These are phyloP conservation scores for Brassica rapa DNA, from an alignment of 345 rosid genomes.

Conservation along the genomic window DNA sequence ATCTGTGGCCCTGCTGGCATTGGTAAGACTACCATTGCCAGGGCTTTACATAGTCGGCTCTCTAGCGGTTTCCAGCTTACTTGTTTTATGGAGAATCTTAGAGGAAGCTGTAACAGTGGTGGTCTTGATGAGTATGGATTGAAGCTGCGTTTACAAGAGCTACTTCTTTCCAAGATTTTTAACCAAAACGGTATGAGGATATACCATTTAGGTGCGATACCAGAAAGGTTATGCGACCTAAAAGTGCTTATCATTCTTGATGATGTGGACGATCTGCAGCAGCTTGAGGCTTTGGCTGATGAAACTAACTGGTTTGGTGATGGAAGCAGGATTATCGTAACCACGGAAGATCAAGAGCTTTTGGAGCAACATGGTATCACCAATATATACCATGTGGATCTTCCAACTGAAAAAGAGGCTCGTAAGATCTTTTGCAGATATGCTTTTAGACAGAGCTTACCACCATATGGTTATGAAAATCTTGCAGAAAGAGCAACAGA, in stretches of 20 bases:
- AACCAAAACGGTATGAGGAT: neutral
- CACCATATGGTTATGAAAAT: neutral
- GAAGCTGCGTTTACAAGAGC: neutral
- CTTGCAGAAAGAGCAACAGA: neutral
- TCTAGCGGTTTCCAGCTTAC: neutral
- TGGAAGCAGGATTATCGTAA: neutral
- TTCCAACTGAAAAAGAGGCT: neutral
- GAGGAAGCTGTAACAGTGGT: neutral
- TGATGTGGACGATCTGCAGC: neutral
- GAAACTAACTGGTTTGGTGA: neutral
- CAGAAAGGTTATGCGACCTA: neutral
- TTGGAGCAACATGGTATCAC: neutral
- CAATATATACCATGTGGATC: neutral
- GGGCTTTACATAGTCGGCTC: neutral
- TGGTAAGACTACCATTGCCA: constrained; percentile 31
- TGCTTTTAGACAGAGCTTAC: neutral
- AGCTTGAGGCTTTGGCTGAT: constrained; percentile 2
- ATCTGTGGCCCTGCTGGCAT: constrained; percentile 20
- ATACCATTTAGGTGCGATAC: neutral
- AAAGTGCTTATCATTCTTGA: neutral
- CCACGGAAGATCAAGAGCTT: neutral
- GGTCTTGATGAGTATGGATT: neutral
- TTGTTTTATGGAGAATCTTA: neutral
- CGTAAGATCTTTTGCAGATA: neutral
- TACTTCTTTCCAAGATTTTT: constrained; percentile 22